Evolutionary conservation across 495 filamentous ascomycete genomes (phyloP).

Genomic region (Penicillium macrosclerotiorum): DNA sequence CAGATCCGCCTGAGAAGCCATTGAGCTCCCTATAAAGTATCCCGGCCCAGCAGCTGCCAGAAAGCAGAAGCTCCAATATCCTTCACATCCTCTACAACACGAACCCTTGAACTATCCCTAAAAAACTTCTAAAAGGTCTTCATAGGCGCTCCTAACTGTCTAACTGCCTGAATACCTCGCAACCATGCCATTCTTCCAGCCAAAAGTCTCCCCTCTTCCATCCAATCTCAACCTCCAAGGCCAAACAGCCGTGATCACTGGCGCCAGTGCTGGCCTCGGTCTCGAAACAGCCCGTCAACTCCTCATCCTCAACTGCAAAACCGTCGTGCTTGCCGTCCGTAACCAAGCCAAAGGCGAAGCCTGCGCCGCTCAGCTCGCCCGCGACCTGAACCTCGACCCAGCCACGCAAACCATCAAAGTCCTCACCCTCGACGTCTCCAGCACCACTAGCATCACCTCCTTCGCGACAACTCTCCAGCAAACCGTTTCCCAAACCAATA

Average conservation of each 20-base stretch:
- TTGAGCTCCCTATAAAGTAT: no score
- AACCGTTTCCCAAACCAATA: neutral
- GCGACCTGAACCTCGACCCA: slow-evolving; percentile 3
- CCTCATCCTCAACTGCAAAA: slow-evolving; percentile 7
- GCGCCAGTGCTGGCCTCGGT: slow-evolving; percentile 18
- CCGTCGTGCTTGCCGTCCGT: slow-evolving; percentile 20
- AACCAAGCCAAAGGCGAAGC: slow-evolving; percentile 13
- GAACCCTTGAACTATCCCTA: no score
- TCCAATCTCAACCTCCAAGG: slow-evolving; percentile 14
- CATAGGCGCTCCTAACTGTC: no score
- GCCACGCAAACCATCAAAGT: slow-evolving; percentile 16
- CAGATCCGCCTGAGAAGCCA: no score
- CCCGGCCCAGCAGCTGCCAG: no score
- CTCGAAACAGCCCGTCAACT: slow-evolving; percentile 20
- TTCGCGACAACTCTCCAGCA: neutral
- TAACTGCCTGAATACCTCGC: no score
- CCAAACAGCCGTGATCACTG: slow-evolving; percentile 18
- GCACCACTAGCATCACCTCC: slow-evolving; percentile 16
- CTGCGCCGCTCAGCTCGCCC: neutral
- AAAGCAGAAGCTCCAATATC: no score
- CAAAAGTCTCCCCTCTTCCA: slow-evolving; percentile 1
- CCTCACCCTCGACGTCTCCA: slow-evolving; percentile 17
- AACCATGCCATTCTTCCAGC: slow-evolving; percentile 1
- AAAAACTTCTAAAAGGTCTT: no score
- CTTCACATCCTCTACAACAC: no score